A percentile compares a stretch with the other conserved stretches of the same genome.
phyloP scores from a whole-genome alignment of 2,329 filamentous ascomycete genomes.

The Cryphonectria naterciae region DNA sequence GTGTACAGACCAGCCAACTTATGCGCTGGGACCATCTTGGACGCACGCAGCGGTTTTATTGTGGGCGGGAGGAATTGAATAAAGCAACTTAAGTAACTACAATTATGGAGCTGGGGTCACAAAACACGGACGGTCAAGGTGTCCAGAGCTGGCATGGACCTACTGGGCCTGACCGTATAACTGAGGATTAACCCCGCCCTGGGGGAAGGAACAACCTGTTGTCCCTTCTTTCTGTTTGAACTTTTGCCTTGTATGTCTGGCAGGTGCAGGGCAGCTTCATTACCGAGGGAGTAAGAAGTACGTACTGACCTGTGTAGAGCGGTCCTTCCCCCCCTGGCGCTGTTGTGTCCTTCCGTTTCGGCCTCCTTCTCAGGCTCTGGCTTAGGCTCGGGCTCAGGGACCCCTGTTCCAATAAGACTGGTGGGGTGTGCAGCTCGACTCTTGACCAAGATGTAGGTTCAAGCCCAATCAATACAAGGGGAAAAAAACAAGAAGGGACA shows the following conservation, averaged over 20 bases:
- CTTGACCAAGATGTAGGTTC: background rate
- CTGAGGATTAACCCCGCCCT: background rate
- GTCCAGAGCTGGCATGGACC: background rate
- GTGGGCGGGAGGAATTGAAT: background rate
- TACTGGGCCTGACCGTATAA: background rate
- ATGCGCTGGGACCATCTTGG: slow-evolving; percentile 15
- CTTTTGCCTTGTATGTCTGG: background rate
- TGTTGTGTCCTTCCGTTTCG: background rate
- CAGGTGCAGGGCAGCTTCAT: background rate
- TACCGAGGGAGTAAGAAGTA: background rate
- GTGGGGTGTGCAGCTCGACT: background rate
- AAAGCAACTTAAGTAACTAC: background rate
- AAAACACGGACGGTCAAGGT: background rate
- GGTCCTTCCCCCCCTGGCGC: background rate
- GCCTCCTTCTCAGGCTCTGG: background rate
- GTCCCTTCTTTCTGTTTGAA: background rate
- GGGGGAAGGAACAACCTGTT: background rate
- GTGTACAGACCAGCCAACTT: slow-evolving; percentile 11
- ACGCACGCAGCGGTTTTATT: background rate
- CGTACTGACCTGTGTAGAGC: background rate
- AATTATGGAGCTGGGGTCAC: background rate
- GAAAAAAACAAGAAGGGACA: background rate
- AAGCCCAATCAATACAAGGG: slow-evolving; percentile 2
- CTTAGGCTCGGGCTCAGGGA: background rate
- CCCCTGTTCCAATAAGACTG: background rate